A percentile compares a stretch with the other conserved stretches of the same genome.
Conservation (phyloP, 371 early-diverging fungal species). For the Lichtheimia hyalospora region DNA sequence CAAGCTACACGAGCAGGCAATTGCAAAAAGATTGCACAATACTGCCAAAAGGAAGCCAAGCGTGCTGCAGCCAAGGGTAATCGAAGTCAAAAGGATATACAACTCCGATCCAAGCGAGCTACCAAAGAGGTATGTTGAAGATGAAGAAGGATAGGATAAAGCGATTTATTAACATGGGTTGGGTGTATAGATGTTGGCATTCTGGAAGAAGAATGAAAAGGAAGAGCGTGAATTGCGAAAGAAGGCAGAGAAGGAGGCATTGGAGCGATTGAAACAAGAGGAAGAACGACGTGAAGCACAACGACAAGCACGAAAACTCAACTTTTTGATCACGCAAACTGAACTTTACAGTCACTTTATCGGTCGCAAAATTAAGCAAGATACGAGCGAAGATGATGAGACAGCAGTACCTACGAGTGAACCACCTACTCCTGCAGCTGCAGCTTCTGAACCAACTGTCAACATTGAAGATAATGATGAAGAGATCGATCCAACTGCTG, state of each 20-base stretch:
- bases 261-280: constrained; percentile 80
- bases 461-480: constrained; percentile 26
- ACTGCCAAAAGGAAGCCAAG: constrained; percentile 59
- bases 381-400: constrained; percentile 43
- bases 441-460: constrained; percentile 11
- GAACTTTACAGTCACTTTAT: constrained; percentile 98
- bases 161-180: not conserved
- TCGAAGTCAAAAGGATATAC: constrained; percentile 44
- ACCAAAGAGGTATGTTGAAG: constrained; percentile 36
- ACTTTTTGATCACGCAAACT: constrained; percentile 96
- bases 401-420: constrained; percentile 33
- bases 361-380: constrained; percentile 71
- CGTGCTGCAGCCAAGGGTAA: constrained; percentile 50
- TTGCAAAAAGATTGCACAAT: constrained; percentile 60
- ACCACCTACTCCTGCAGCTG: constrained; percentile 12
- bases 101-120: constrained; percentile 44
- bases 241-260: constrained; percentile 88
- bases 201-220: constrained; percentile 90
- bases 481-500: constrained; percentile 23
- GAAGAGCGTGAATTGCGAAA: constrained; percentile 90
- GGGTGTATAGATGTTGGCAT: constrained; percentile 64
- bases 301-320: constrained; percentile 93
- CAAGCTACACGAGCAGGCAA: constrained; percentile 57
- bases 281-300: constrained; percentile 90
- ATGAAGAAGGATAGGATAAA: not conserved